A percentile compares a stretch with the other conserved stretches of the same genome.
Conservation (phyloP, 352 stramenopile species). For the Globisporangium nagaii region DNA sequence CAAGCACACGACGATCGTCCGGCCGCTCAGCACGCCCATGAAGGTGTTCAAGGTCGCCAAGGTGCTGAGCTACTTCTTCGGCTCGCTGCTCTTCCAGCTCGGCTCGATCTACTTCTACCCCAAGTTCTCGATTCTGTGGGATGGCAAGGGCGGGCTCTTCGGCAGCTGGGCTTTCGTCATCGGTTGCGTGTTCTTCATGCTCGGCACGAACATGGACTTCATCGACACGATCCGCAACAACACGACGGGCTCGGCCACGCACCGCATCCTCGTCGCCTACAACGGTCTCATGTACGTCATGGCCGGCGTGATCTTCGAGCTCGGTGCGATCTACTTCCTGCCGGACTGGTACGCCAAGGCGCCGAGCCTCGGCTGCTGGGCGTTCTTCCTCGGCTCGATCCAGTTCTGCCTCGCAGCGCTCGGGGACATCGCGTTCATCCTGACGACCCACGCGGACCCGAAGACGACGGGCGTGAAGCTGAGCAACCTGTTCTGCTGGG, state of each 20-base stretch:
- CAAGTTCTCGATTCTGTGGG: slow-evolving; percentile 54
- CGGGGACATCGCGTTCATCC: slow-evolving; percentile 60
- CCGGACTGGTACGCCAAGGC: slow-evolving; percentile 64
- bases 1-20: slow-evolving; percentile 10
- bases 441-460: slow-evolving; percentile 50
- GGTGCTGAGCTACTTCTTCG: slow-evolving; percentile 49
- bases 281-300: slow-evolving; percentile 61
- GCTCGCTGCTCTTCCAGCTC: slow-evolving; percentile 65
- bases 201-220: slow-evolving; percentile 68
- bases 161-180: slow-evolving; percentile 67
- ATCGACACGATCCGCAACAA: slow-evolving; percentile 55
- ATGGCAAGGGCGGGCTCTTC: slow-evolving; percentile 55
- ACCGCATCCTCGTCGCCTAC: slow-evolving; percentile 54
- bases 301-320: slow-evolving; percentile 63
- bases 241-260: slow-evolving; percentile 43
- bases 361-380: slow-evolving; percentile 63
- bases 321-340: slow-evolving; percentile 77
- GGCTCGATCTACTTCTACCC: slow-evolving; percentile 83
- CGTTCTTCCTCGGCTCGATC: slow-evolving; percentile 68
- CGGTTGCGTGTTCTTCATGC: slow-evolving; percentile 64
- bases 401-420: slow-evolving; percentile 56
- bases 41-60: slow-evolving; percentile 50
- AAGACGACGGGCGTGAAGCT: slow-evolving; percentile 39
- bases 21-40: slow-evolving; percentile 22
- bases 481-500: slow-evolving; percentile 54